Evolutionary conservation across 1,139 yeast species (phyloP).

Genomic region (Sugiyamaella grinbergsii): DNA sequence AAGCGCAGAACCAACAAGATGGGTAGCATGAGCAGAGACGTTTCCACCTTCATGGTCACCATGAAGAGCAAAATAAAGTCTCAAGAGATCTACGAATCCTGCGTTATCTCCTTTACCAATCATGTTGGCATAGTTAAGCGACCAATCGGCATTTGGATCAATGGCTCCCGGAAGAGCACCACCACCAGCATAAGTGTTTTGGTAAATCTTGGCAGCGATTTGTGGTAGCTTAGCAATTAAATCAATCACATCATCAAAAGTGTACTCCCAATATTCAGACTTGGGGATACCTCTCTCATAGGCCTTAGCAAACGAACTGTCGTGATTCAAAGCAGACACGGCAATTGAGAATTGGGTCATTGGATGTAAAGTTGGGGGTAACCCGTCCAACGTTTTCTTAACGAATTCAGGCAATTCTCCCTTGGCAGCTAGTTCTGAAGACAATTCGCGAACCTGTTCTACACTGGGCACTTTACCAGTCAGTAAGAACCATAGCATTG

Average conservation of each 20-base stretch:
- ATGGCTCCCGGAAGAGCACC: conserved; percentile 63
- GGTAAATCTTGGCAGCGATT: conserved; percentile 92
- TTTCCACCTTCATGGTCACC: conserved; percentile 99
- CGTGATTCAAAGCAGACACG: conserved; percentile 86
- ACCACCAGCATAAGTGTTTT: conserved; percentile 86
- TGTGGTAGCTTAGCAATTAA: conserved; percentile 89
- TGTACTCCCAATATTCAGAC: conserved; percentile 88
- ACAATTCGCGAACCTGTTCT: conserved; percentile 72
- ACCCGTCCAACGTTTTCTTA: conserved; percentile 74
- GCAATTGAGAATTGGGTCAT: conserved; percentile 97
- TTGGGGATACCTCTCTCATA: conserved; percentile 88
- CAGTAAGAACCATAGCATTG: conserved; percentile 86
- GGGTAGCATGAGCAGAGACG: conserved; percentile 97
- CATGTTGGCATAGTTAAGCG: conserved; percentile 83
- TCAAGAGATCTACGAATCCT: conserved; percentile 86
- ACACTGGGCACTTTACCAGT: conserved; percentile 87
- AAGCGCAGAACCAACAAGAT: conserved; percentile 93
- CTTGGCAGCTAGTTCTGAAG: conserved; percentile 83
- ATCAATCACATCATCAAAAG: conserved; percentile 86
- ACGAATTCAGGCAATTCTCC: conserved; percentile 83
- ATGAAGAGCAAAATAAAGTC: conserved; percentile 92
- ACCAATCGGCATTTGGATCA: conserved; percentile 80
- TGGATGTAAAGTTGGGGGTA: conserved; percentile 90
- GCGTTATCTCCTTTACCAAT: conserved; percentile 79
- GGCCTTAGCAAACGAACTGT: conserved; percentile 87